phyloP scores from a whole-genome alignment of 2,329 filamentous ascomycete species.

The Amphichorda felina region DNA sequence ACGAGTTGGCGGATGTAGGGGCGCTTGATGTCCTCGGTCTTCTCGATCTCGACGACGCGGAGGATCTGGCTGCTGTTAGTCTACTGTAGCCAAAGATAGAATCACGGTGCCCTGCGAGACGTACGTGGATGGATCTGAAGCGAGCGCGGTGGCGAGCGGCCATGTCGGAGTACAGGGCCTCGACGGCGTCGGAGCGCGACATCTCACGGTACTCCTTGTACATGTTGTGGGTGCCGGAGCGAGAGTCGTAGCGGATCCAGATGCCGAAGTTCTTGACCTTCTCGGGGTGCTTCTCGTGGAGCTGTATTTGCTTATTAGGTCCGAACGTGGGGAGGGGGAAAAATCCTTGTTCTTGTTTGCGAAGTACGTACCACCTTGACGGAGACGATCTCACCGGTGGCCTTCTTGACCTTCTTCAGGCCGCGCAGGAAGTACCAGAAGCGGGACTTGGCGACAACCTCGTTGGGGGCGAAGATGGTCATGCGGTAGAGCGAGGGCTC shows the following conservation, averaged over 20 bases:
- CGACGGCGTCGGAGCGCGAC: slow-evolving; percentile 88
- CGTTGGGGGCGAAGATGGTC: slow-evolving; percentile 98
- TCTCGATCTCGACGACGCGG: slow-evolving; percentile 95
- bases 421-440: slow-evolving; percentile 99
- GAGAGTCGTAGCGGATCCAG: slow-evolving; percentile 99
- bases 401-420: slow-evolving; percentile 99
- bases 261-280: slow-evolving; percentile 99
- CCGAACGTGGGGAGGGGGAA: neutral
- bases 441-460: slow-evolving; percentile 96
- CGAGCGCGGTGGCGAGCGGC: slow-evolving; percentile 92
- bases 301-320: slow-evolving; percentile 35
- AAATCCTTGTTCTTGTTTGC: neutral
- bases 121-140: slow-evolving; percentile 97
- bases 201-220: slow-evolving; percentile 99
- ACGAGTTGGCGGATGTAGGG: slow-evolving; percentile 99
- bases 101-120: slow-evolving; percentile 22
- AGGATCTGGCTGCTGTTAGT: slow-evolving; percentile 56
- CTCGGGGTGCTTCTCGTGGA: slow-evolving; percentile 96
- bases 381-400: slow-evolving; percentile 97
- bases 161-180: slow-evolving; percentile 99
- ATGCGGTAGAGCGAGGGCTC: slow-evolving; percentile 99
- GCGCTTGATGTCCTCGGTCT: slow-evolving; percentile 87
- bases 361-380: slow-evolving; percentile 69
- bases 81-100: neutral
- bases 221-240: slow-evolving; percentile 99